Evolutionary conservation across 495 filamentous ascomycete species (phyloP), one percentile per base, ranked within the genome.

Genomic region (Oleoguttula mirabilis): DNA sequence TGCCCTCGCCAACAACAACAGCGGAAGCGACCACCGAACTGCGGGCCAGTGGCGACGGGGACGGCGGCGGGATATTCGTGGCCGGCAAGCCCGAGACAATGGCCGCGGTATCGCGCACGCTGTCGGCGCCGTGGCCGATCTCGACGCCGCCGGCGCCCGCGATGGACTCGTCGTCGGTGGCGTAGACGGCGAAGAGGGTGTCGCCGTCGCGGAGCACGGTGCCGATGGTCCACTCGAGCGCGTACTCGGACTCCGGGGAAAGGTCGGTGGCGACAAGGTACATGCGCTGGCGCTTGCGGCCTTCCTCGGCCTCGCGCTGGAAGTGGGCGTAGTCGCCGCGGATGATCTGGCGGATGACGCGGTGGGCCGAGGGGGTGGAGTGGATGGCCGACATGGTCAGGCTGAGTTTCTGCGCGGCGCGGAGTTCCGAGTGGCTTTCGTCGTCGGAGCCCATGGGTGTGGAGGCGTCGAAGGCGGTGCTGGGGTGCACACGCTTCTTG

Each of bases 171-270:
- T 94, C 88, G 52, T 92, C 82, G 33, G 88, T 75, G 44, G 84
- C 88, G 62, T 86, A 94, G 38, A 98, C 82, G 16, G 85, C 84
- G 40, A 93, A 73, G 27, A 98, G 69, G 1, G 88, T 96, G 60
- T 98, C 90, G 12, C 90, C 90, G 56, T 94, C 86, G 32, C 90
- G 73, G 6, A 98, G 71, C n/a, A 96, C 81, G 3, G 85, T 93
- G 30, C 90, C 90, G 38, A 98, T 88, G 0, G 87, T 92, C 88
- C 88, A 98, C 58, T 96, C 90, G 21, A 96, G 65, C 8, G 90
- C 90, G 59, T 94, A 86, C 8, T 84, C 81, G 3, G 88, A 88
- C 64, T 98, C 90, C 31, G 87, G 82, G 51, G 84, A 93, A 23
- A 95, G 62, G 60, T 96, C 90, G 0, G 85, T 94, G 7, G 90